Base-by-base conservation (phyloP, 306 rosid species). In the Phaseolus lunatus region DNA sequence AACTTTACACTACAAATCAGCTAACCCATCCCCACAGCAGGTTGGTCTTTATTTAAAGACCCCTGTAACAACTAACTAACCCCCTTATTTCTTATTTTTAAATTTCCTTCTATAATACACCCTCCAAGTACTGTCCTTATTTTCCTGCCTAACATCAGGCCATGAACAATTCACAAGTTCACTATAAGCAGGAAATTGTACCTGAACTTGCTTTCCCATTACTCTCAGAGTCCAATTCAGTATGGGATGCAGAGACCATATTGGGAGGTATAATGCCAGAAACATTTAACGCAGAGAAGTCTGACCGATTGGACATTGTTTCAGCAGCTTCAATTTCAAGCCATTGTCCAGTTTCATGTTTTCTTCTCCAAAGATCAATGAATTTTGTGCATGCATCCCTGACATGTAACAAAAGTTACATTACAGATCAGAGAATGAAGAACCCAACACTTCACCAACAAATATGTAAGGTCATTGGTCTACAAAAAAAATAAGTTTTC, bases 341-440 rank as follows among this genome's bases (percentile, higher is more conserved):
- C 99, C 99, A 96, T 76, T 92, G 99, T 49, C 99, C 99, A 69
- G 84, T 89, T 87, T 96, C 99, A 78, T 96, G 98, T 88, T 96
- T 96, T 85, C 88, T 86, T 88, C 84, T 92, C 99, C 99, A 96
- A 49, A 96, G 84, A 50, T 92, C 94, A 85, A 85, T 88, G 73
- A 85, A 96, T 81, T 90, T 89, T 80, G 65, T 72, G 67, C 96
- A 88, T 52, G 97, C 99, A 78, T 88, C 93, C 93, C 98, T 96
- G 85, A 75, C 56, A 82, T 56, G 53, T 71, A 59, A 80, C 33
- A 67, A 70, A 78, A 72, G 31, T 43, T 50, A 57, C 45, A 37
- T 67, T 71, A 80, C 49, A 29, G 59, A 58, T 49, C 72, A 79
- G 81, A 71, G 80, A 72, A 22, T 49, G 74, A 76, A 83, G 67